Conservation (phyloP, 306 rosid genomes). For the Hylodesmum podocarpum region DNA sequence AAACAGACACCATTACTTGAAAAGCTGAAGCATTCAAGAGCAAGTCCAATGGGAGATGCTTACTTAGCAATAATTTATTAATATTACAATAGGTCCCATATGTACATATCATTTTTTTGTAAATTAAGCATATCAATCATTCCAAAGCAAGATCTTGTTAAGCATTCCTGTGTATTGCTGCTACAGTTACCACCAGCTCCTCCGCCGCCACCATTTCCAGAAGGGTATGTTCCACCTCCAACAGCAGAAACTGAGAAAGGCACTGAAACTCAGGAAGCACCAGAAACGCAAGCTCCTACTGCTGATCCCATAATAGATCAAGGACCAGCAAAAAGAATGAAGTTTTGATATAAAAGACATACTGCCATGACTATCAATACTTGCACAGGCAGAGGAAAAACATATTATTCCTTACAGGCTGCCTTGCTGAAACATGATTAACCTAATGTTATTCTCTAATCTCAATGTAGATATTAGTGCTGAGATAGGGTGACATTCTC, state of each 20-base stretch:
- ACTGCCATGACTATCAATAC: neutral
- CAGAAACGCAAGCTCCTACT: conserved; percentile 63
- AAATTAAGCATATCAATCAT: no score
- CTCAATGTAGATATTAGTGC: conserved; percentile 19
- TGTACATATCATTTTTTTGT: no score
- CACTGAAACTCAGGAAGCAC: conserved; percentile 62
- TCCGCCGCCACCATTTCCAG: conserved; percentile 85
- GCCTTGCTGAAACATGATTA: neutral
- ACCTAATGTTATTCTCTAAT: neutral
- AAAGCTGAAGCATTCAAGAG: neutral
- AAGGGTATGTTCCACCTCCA: conserved; percentile 66
- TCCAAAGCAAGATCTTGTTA: no score
- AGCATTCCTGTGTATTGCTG: no score
- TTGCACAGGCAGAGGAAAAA: neutral
- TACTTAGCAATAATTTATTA: no score
- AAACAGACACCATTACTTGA: neutral
- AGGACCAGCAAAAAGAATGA: conserved; percentile 90
- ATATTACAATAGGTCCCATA: no score
- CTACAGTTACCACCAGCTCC: conserved; percentile 87
- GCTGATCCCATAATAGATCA: conserved; percentile 88
- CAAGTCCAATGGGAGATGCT: no score
- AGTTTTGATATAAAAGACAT: conserved; percentile 41
- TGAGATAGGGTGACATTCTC: neutral
- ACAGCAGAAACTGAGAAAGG: conserved; percentile 63
- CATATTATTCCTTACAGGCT: neutral